Evolutionary conservation across 805 yeast genomes (phyloP).

Genomic region (Cyberlindnera subsufficiens): DNA sequence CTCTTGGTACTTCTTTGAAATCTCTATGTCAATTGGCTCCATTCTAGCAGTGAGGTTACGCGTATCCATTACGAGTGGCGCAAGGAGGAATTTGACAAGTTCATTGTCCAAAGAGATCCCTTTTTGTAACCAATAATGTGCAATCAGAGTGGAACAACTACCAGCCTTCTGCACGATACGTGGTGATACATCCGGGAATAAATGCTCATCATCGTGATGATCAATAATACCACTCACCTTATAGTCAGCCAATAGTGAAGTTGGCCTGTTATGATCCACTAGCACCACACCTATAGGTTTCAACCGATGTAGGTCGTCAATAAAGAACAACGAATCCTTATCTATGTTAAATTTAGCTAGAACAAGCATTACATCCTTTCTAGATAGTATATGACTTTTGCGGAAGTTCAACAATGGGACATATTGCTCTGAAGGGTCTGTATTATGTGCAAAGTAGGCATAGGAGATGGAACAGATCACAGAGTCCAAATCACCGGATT

Average conservation of each 20-base stretch:
- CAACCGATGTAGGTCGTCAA: constrained; percentile 53
- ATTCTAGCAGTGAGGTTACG: constrained; percentile 58
- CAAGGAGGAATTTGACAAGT: constrained; percentile 38
- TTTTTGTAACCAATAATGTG: constrained; percentile 47
- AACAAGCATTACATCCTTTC: constrained; percentile 65
- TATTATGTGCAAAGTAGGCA: constrained; percentile 48
- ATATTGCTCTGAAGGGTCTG: constrained; percentile 17
- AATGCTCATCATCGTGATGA: constrained; percentile 75
- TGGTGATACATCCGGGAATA: constrained; percentile 48
- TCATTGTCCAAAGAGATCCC: constrained; percentile 9
- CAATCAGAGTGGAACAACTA: constrained; percentile 74
- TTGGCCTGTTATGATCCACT: constrained; percentile 76
- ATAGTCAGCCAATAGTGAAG: neutral
- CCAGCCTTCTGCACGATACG: constrained; percentile 60
- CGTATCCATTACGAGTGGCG: constrained; percentile 78
- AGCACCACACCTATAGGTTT: constrained; percentile 31
- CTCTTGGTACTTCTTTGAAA: constrained; percentile 32
- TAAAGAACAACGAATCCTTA: constrained; percentile 47
- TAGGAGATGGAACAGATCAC: constrained; percentile 70
- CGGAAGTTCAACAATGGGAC: constrained; percentile 72
- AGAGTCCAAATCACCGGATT: constrained; percentile 86
- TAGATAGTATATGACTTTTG: constrained; percentile 52
- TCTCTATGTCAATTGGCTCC: constrained; percentile 49
- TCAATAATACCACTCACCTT: constrained; percentile 64
- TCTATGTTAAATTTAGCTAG: constrained; percentile 43